Percentiles rank a stretch among this genome's conserved stretches.
phyloP scores from a whole-genome alignment of 2,329 filamentous ascomycete species.

The Phialophora verrucosa region DNA sequence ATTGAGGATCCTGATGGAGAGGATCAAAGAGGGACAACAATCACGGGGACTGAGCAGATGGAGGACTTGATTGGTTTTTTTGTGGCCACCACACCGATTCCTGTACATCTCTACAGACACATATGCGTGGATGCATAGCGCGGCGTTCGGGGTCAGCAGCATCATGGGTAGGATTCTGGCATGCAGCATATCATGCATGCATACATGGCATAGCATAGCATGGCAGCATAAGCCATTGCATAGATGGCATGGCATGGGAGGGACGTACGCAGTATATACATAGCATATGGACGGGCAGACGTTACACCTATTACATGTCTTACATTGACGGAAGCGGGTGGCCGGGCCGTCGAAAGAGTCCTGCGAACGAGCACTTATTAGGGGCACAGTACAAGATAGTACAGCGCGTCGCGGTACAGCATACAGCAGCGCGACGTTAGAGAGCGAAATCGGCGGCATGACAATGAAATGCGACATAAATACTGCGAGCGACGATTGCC shows the following conservation, averaged over 20 bases:
- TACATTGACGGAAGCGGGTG: no score
- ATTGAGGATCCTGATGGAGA: constrained; percentile 33
- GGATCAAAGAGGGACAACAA: constrained; percentile 23
- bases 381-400: neutral
- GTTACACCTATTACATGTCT: no score
- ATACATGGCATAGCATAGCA: neutral
- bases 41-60: neutral
- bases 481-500: no score
- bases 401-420: no score
- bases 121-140: neutral
- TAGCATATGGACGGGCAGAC: no score
- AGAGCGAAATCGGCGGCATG: no score
- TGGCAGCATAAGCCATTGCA: neutral
- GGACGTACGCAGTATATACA: no score
- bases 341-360: no score
- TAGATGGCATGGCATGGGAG: no score
- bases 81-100: neutral
- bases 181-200: neutral
- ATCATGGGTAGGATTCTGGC: neutral
- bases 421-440: no score
- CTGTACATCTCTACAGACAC: neutral
- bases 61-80: neutral
- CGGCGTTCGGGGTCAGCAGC: neutral
- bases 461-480: no score
- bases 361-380: neutral